Evolutionary conservation across 495 filamentous ascomycete genomes (phyloP).

Genomic region (Friedmanniomyces simplex): DNA sequence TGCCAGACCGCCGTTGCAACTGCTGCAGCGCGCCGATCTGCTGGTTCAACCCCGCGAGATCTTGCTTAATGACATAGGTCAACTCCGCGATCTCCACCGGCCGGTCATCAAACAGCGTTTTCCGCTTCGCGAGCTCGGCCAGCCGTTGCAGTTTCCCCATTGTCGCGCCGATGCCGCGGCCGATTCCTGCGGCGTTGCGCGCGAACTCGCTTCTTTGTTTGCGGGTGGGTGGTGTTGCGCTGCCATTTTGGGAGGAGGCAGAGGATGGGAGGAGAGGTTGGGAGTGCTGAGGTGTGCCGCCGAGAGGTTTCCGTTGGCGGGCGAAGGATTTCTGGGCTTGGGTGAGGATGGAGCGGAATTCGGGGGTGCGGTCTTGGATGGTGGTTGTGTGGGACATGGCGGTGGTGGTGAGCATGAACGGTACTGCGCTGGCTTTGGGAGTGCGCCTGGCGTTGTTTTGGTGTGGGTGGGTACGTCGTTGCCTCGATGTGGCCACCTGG

Average conservation of each 20-base stretch:
- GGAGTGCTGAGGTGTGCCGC: slow-evolving; percentile 60
- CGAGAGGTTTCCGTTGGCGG: slow-evolving; percentile 36
- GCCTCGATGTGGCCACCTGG: not conserved
- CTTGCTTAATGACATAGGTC: slow-evolving; percentile 95
- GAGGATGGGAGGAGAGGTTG: slow-evolving; percentile 70
- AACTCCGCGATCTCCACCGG: slow-evolving; percentile 95
- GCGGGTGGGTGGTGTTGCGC: slow-evolving; percentile 28
- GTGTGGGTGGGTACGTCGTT: too few relatives aligned
- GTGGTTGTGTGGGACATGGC: slow-evolving; percentile 46
- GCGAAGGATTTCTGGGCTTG: slow-evolving; percentile 51
- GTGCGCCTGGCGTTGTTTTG: not conserved
- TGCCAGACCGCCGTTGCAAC: slow-evolving; percentile 60
- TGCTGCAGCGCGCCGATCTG: slow-evolving; percentile 73
- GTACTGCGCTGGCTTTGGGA: not conserved
- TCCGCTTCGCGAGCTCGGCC: slow-evolving; percentile 86
- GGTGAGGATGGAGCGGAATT: slow-evolving; percentile 81
- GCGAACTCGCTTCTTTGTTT: slow-evolving; percentile 70
- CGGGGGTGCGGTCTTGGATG: slow-evolving; percentile 91
- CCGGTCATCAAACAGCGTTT: slow-evolving; percentile 93
- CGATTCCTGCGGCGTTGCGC: slow-evolving; percentile 77
- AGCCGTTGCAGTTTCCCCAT: slow-evolving; percentile 90
- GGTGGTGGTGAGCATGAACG: not conserved
- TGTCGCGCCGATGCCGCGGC: slow-evolving; percentile 72
- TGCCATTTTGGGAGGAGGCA: slow-evolving; percentile 67
- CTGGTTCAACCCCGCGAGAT: slow-evolving; percentile 76